Base-by-base conservation (phyloP, 164 flowering plant genomes). In the Warburgia ugandensis region DNA sequence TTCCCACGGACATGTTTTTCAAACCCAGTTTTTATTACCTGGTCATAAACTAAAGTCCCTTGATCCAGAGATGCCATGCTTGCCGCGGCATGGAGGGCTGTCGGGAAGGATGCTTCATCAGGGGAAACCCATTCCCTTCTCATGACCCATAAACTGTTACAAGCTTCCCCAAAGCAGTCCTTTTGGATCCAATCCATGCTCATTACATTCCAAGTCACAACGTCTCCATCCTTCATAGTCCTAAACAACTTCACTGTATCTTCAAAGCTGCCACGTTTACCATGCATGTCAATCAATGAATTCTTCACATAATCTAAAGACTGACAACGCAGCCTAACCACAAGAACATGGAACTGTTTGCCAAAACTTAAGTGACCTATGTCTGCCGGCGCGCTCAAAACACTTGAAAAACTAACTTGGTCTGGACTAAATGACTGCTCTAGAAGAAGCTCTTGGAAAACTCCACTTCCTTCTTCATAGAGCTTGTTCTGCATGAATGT, bases 171-270 rank as follows among this genome's bases (percentile, higher is more conserved):
- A 58, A 68, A 72, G 38, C 66, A 53, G 6, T 61, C 58, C 54
- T 46, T 63, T 22, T 72, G 73, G 28, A 64, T 69, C 56, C 47
- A 78, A 13, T 78, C 78, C 78, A 69, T 74, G 12, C 65, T 54
- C 74, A 80, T 62, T 3, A 77, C 77, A 69, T 77, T 77, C 85
- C 87, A 77, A 10, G 80, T 60, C 39, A 81, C 70, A 20, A 66
- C 73, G 65, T 79, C 85, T 66, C 61, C 69, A 36, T 50, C 65
- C 6, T 13, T 27, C 7, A 38, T 48, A 3, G 43, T 43, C 36
- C 35, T 46, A 59, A 81, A 79, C 61, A 79, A 52, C 52, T 53
- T 48, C 17, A 43, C 29, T 8, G 72, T 72, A 61, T 72, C 79
- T 49, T 55, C 63, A 56, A 74, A 71, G 38, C 48, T 26, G 28